These are phyloP conservation scores for Agaricus blazei DNA, from an alignment of 768 basidiomycete species.

Conservation along the genomic window DNA sequence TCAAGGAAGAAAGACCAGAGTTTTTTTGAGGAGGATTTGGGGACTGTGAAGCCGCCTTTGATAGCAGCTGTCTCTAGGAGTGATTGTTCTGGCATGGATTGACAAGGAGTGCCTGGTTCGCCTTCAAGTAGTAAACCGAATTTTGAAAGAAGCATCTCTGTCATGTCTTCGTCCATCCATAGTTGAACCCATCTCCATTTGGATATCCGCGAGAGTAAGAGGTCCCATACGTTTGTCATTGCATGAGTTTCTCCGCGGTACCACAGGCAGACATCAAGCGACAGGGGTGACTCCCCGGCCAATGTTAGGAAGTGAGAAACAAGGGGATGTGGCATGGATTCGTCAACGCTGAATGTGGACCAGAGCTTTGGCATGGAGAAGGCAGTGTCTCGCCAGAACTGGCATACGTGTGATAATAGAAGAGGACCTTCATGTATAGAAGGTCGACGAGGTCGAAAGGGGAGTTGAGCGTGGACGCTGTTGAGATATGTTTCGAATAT, in stretches of 20 bases:
- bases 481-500: neutral
- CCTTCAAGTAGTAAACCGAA: neutral
- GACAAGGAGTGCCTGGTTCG: neutral
- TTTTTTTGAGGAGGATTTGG: neutral
- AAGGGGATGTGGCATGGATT: neutral
- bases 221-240: neutral
- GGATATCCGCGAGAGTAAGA: neutral
- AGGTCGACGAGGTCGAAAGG: neutral
- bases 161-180: conserved; percentile 3
- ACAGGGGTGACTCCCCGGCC: neutral
- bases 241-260: neutral
- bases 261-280: neutral
- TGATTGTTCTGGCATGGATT: neutral
- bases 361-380: conserved; percentile 4
- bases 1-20: conserved; percentile 5
- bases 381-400: conserved; percentile 6
- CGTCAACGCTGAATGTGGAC: neutral
- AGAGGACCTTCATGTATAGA: neutral
- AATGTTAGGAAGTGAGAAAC: conserved; percentile 3
- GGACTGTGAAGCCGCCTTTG: neutral
- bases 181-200: conserved; percentile 2
- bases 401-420: conserved; percentile 6
- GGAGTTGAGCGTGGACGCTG: neutral
- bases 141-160: neutral
- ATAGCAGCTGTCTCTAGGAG: neutral